These are phyloP conservation scores for Plasmodium yoelii DNA, from an alignment of 169 alveolate species.

Conservation along the genomic window DNA sequence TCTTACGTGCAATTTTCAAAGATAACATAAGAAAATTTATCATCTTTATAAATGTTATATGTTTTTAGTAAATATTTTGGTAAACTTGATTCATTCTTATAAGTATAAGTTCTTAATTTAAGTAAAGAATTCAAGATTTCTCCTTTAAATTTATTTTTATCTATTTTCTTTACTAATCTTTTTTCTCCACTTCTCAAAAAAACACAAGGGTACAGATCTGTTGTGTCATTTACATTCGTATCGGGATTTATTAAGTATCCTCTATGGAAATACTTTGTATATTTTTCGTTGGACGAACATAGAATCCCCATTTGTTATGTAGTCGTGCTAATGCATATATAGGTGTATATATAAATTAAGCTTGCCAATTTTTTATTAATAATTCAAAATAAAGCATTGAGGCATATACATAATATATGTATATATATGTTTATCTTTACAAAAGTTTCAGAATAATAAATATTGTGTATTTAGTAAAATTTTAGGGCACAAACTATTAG, in stretches of 20 bases:
- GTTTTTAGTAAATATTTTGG: constrained; percentile 42
- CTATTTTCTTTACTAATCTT: constrained; percentile 20
- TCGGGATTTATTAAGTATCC: constrained; percentile 32
- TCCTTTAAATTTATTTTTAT: constrained; percentile 16
- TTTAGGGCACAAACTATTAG: too few species aligned
- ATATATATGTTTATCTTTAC: too few species aligned
- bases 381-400: too few species aligned
- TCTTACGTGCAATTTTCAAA: constrained; percentile 56
- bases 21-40: constrained; percentile 32
- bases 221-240: background rate
- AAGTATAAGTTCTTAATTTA: constrained; percentile 24
- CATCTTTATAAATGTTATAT: constrained; percentile 45
- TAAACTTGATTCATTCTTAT: background rate
- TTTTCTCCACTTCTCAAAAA: constrained; percentile 31
- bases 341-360: too few species aligned
- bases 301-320: constrained; percentile 23
- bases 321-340: background rate
- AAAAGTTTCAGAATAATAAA: too few species aligned
- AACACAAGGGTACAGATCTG: constrained; percentile 10
- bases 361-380: too few species aligned
- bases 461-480: too few species aligned
- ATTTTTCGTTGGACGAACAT: constrained; percentile 29
- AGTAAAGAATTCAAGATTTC: constrained; percentile 9
- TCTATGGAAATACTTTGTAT: constrained; percentile 42
- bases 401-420: too few species aligned